These are phyloP conservation scores for Aspergillus sclerotiicarbonarius DNA, from an alignment of 495 filamentous ascomycete species.

Conservation along the genomic window DNA sequence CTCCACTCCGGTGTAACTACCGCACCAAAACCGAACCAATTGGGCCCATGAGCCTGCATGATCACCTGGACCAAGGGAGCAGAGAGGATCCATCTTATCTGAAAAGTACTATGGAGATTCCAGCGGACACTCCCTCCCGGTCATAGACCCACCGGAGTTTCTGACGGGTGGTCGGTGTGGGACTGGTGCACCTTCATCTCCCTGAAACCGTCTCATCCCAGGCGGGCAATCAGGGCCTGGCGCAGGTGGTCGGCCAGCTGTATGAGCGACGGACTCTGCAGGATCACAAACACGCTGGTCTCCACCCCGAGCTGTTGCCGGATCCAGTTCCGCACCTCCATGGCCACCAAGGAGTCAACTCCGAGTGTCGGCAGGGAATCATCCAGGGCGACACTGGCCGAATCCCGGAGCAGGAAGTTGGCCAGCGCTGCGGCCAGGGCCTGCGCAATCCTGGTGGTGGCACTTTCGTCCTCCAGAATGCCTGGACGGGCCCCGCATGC, in stretches of 20 bases:
- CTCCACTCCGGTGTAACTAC: too few relatives aligned
- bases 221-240: not conserved
- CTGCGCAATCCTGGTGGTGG: not conserved
- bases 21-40: too few relatives aligned
- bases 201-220: not conserved
- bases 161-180: too few relatives aligned
- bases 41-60: too few relatives aligned
- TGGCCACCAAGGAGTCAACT: slow-evolving; percentile 1
- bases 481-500: not conserved
- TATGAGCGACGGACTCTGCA: not conserved
- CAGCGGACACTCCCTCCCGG: too few relatives aligned
- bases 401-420: not conserved
- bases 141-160: too few relatives aligned
- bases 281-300: not conserved
- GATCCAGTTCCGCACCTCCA: slow-evolving; percentile 6
- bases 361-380: not conserved
- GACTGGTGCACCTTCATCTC: too few relatives aligned
- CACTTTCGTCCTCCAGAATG: not conserved
- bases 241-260: not conserved
- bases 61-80: too few relatives aligned
- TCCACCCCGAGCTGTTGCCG: slow-evolving; percentile 6
- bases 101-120: too few relatives aligned
- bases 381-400: not conserved
- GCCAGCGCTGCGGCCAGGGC: not conserved
- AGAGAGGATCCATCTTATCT: too few relatives aligned